phyloP scores from a whole-genome alignment of 2,329 filamentous ascomycete species.

The Allantophomopsis cytisporea region DNA sequence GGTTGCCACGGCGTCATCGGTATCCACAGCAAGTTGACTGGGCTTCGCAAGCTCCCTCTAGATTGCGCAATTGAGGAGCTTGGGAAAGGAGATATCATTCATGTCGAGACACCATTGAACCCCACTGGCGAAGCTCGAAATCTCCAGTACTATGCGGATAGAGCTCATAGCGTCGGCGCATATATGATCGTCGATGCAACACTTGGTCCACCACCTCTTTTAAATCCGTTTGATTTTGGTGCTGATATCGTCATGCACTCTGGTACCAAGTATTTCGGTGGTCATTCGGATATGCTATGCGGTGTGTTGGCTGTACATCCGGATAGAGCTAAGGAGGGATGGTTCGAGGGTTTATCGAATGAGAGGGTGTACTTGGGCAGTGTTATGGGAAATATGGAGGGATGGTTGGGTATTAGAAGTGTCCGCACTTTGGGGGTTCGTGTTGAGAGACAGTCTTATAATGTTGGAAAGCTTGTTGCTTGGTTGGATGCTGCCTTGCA shows the following conservation, averaged over 20 bases:
- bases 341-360: conserved; percentile 42
- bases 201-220: conserved; percentile 80
- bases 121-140: conserved; percentile 72
- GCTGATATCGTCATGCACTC: conserved; percentile 85
- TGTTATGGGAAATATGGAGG: conserved; percentile 81
- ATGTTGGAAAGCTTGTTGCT: conserved; percentile 51
- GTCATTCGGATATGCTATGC: conserved; percentile 86
- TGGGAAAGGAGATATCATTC: conserved; percentile 67
- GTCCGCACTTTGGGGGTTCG: conserved; percentile 76
- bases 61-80: conserved; percentile 54
- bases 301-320: conserved; percentile 62
- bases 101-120: conserved; percentile 90
- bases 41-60: conserved; percentile 59
- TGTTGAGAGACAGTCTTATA: conserved; percentile 63
- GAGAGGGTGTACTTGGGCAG: conserved; percentile 70
- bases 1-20: conserved; percentile 79
- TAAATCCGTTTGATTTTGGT: conserved; percentile 71
- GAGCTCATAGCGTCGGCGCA: conserved; percentile 61
- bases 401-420: conserved; percentile 82
- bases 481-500: conserved; percentile 42
- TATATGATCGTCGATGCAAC: conserved; percentile 78
- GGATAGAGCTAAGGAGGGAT: conserved; percentile 30
- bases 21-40: conserved; percentile 62
- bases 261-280: conserved; percentile 92
- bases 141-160: conserved; percentile 56